Conservation (phyloP, 768 basidiomycete genomes). For the Kwoniella mangroviensis region DNA sequence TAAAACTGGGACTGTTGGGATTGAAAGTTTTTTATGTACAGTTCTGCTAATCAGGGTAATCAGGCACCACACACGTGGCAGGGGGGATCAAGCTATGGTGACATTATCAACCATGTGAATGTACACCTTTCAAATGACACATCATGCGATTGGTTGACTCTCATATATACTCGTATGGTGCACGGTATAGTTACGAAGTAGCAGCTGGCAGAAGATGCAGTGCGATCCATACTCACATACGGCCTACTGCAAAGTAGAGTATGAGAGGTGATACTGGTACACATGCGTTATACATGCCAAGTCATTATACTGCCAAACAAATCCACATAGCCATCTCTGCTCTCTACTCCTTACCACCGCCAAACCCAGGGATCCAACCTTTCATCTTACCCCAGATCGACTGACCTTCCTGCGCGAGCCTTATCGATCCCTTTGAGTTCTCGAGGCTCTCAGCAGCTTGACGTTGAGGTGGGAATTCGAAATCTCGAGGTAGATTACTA, state of each 20-base stretch:
- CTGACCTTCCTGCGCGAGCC: constrained; percentile 14
- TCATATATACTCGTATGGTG: background rate
- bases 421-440: background rate
- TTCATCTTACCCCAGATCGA: constrained; percentile 18
- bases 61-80: background rate
- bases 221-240: no score
- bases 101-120: background rate
- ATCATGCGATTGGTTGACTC: background rate
- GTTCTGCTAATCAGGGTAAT: background rate
- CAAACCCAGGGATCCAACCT: constrained; percentile 21
- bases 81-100: background rate
- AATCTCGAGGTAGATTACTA: constrained; percentile 24
- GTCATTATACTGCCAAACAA: background rate
- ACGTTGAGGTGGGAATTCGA: constrained; percentile 25
- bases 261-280: background rate
- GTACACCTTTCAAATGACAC: background rate
- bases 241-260: background rate
- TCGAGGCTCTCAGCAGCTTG: constrained; percentile 14
- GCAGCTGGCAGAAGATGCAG: no score
- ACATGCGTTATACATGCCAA: background rate
- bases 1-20: no score
- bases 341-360: constrained; percentile 3
- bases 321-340: background rate
- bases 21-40: background rate
- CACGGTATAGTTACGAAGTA: no score